A percentile compares a stretch with the other conserved stretches of the same genome.
Evolutionary conservation across 2,329 filamentous ascomycete species (phyloP).

Genomic region (Ilyonectria mors-panacis): DNA sequence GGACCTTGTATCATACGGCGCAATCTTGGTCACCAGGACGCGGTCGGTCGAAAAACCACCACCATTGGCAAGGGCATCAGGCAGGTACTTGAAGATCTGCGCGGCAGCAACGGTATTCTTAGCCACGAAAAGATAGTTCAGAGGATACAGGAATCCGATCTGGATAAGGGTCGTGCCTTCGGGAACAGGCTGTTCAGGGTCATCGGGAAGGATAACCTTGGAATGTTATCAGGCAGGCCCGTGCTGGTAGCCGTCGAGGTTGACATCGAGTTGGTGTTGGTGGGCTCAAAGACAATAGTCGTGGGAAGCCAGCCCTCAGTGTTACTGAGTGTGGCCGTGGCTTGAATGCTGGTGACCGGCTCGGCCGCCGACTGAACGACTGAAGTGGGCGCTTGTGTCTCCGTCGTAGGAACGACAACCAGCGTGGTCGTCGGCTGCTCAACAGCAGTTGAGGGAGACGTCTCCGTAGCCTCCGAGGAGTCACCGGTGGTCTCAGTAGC

Average conservation of each 20-base stretch:
- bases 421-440: conserved; percentile 16
- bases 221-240: conserved; percentile 76
- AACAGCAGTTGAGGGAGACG: conserved; percentile 14
- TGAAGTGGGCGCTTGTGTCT: conserved; percentile 34
- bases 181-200: conserved; percentile 67
- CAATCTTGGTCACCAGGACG: conserved; percentile 78
- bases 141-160: conserved; percentile 83
- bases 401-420: conserved; percentile 2
- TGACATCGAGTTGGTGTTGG: conserved; percentile 48
- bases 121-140: conserved; percentile 90
- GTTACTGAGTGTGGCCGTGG: conserved; percentile 61
- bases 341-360: conserved; percentile 57
- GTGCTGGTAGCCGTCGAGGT: conserved; percentile 59
- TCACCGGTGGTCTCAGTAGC: conserved; percentile 9
- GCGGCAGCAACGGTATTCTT: conserved; percentile 78
- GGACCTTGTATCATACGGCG: conserved; percentile 80
- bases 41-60: conserved; percentile 69
- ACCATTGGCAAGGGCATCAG: conserved; percentile 77
- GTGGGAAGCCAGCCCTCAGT: conserved; percentile 69
- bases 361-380: conserved; percentile 38
- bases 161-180: conserved; percentile 81
- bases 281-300: conserved; percentile 71
- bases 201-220: conserved; percentile 82
- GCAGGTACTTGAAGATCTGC: conserved; percentile 88
- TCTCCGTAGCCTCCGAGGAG: conserved; percentile 19